Percentiles rank a stretch among this genome's conserved stretches.
Evolutionary conservation across 768 basidiomycete species (phyloP).

Genomic region (Kwoniella sp.): DNA sequence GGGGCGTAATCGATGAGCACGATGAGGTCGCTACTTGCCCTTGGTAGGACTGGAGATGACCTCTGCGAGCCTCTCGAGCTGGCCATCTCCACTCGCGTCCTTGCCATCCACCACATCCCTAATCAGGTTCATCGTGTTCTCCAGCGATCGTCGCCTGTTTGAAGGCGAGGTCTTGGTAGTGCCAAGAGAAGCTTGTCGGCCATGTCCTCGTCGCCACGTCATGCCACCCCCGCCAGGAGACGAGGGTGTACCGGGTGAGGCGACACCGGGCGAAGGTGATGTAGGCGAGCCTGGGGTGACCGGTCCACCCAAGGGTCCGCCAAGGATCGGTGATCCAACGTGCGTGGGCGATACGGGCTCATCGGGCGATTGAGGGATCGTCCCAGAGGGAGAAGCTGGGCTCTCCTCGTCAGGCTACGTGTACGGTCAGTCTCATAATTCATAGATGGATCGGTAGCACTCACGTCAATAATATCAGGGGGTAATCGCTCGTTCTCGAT

Average conservation of each 20-base stretch:
- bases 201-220: slow-evolving; percentile 54
- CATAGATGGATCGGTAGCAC: slow-evolving; percentile 44
- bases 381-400: slow-evolving; percentile 42
- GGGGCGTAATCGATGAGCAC: too few species aligned
- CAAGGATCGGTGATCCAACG: slow-evolving; percentile 1
- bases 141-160: slow-evolving; percentile 81
- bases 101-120: slow-evolving; percentile 85
- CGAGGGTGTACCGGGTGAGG: slow-evolving; percentile 20
- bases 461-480: slow-evolving; percentile 79
- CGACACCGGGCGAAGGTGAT: slow-evolving; percentile 6
- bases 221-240: slow-evolving; percentile 36
- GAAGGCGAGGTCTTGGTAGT: slow-evolving; percentile 95
- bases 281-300: background rate
- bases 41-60: slow-evolving; percentile 45
- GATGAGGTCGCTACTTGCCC: too few species aligned
- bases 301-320: slow-evolving; percentile 3
- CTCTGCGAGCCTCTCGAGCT: slow-evolving; percentile 48
- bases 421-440: background rate
- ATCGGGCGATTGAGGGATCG: slow-evolving; percentile 41
- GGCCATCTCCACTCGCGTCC: slow-evolving; percentile 52
- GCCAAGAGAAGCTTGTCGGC: slow-evolving; percentile 75
- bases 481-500: slow-evolving; percentile 99
- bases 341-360: slow-evolving; percentile 28
- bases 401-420: slow-evolving; percentile 45
- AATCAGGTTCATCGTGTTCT: slow-evolving; percentile 92